These are phyloP conservation scores for Amanita pseudoporphyria DNA, from an alignment of 768 basidiomycete species.

Conservation along the genomic window DNA sequence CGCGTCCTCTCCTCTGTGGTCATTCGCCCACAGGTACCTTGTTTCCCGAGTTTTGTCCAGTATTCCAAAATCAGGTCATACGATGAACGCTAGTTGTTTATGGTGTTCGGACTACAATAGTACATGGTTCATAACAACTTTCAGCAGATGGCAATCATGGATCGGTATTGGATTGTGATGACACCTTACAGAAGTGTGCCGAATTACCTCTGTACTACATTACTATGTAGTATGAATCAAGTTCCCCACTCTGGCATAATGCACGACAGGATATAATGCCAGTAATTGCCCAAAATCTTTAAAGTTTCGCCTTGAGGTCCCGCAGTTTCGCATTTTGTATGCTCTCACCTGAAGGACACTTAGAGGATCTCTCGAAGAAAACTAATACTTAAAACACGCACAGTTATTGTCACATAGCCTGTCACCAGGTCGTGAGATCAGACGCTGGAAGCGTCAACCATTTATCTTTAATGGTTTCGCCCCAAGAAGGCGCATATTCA, in stretches of 20 bases:
- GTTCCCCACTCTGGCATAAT: no score
- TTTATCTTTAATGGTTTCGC: constrained; percentile 71
- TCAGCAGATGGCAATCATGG: no score
- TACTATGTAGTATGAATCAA: no score
- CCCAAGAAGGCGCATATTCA: constrained; percentile 92
- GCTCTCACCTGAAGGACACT: constrained; percentile 23
- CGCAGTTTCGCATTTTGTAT: constrained; percentile 25
- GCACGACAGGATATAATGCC: no score
- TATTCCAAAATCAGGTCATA: neutral
- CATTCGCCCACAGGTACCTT: neutral
- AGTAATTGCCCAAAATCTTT: no score
- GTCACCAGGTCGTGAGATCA: constrained; percentile 58
- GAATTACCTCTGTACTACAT: no score
- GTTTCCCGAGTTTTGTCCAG: no score
- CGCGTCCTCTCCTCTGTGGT: neutral
- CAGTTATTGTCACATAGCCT: constrained; percentile 76
- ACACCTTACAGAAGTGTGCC: no score
- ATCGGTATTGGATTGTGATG: no score
- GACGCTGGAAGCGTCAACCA: constrained; percentile 81
- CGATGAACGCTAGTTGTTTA: no score
- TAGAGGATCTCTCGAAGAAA: constrained; percentile 10
- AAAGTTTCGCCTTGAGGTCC: constrained; percentile 21
- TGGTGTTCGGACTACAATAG: no score
- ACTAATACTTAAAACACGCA: constrained; percentile 33
- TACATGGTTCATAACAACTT: no score